These are phyloP conservation scores for Boletus huronensis DNA, from an alignment of 768 basidiomycete species.

Conservation along the genomic window DNA sequence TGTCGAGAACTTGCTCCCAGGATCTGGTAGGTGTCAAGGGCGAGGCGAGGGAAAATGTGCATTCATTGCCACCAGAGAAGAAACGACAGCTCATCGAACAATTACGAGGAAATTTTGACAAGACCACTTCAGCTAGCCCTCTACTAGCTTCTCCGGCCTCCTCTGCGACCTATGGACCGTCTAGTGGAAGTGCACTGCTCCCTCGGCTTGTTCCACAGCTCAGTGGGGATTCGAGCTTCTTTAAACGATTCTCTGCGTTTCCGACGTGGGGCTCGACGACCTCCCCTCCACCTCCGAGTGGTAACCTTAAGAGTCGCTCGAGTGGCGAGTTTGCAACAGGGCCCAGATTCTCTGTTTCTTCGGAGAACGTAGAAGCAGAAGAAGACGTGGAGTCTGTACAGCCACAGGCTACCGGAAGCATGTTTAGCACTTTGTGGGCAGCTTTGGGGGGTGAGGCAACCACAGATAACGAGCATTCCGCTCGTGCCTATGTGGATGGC, in stretches of 20 bases:
- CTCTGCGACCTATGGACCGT: conserved; percentile 56
- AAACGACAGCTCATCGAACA: conserved; percentile 67
- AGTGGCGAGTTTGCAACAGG: conserved; percentile 37
- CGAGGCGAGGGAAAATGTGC: conserved; percentile 61
- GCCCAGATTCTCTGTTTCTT: conserved; percentile 22
- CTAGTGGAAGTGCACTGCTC: conserved; percentile 51
- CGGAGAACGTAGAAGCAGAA: conserved; percentile 25
- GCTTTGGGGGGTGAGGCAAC: conserved; percentile 54
- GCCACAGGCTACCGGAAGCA: conserved; percentile 69
- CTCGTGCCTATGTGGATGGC: conserved; percentile 61
- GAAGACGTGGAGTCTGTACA: conserved; percentile 40
- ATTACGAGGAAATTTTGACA: conserved; percentile 38
- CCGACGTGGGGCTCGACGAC: conserved; percentile 51
- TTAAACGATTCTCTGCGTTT: conserved; percentile 63
- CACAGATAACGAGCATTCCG: conserved; percentile 39
- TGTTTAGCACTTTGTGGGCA: conserved; percentile 76
- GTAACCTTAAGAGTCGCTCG: conserved; percentile 32
- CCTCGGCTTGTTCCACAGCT: conserved; percentile 70
- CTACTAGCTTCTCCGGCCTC: conserved; percentile 32
- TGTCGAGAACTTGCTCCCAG: conserved; percentile 36
- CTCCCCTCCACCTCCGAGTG: conserved; percentile 33
- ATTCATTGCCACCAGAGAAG: conserved; percentile 54
- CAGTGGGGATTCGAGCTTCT: conserved; percentile 65
- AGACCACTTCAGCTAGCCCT: conserved; percentile 28
- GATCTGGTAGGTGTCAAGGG: conserved; percentile 72